phyloP scores from a whole-genome alignment of 2,329 filamentous ascomycete genomes.

The Sclerotinia trifoliorum region DNA sequence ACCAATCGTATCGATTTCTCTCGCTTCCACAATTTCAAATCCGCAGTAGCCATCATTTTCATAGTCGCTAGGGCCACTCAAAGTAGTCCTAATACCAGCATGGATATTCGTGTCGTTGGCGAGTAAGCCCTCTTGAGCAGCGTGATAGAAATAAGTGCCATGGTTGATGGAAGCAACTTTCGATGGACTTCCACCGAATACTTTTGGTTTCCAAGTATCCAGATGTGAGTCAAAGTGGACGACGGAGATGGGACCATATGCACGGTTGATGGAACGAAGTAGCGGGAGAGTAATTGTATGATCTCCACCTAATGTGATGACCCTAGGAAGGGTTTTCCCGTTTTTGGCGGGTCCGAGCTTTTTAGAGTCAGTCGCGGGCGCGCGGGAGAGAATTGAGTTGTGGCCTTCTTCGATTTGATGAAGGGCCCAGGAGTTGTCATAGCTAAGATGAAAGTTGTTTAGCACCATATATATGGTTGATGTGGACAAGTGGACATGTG shows the following conservation, averaged over 20 bases:
- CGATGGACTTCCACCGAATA: conserved; percentile 78
- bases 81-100: conserved; percentile 79
- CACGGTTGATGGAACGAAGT: conserved; percentile 58
- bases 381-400: conserved; percentile 68
- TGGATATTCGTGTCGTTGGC: conserved; percentile 84
- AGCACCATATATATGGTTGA: background rate
- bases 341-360: conserved; percentile 67
- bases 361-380: conserved; percentile 66
- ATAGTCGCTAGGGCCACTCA: conserved; percentile 76
- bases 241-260: conserved; percentile 59
- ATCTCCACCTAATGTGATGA: conserved; percentile 73
- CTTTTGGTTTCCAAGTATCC: conserved; percentile 79
- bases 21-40: conserved; percentile 77
- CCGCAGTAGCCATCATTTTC: conserved; percentile 84
- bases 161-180: conserved; percentile 78
- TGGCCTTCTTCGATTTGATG: conserved; percentile 85
- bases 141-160: conserved; percentile 87
- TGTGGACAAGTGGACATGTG: background rate
- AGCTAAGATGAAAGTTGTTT: conserved; percentile 47
- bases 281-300: conserved; percentile 62
- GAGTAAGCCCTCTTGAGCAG: conserved; percentile 72
- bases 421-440: conserved; percentile 79
- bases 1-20: conserved; percentile 67
- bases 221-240: conserved; percentile 64
- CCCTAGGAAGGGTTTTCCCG: conserved; percentile 72